phyloP scores from a whole-genome alignment of 2,329 filamentous ascomycete genomes.

The Alternaria infectoria region DNA sequence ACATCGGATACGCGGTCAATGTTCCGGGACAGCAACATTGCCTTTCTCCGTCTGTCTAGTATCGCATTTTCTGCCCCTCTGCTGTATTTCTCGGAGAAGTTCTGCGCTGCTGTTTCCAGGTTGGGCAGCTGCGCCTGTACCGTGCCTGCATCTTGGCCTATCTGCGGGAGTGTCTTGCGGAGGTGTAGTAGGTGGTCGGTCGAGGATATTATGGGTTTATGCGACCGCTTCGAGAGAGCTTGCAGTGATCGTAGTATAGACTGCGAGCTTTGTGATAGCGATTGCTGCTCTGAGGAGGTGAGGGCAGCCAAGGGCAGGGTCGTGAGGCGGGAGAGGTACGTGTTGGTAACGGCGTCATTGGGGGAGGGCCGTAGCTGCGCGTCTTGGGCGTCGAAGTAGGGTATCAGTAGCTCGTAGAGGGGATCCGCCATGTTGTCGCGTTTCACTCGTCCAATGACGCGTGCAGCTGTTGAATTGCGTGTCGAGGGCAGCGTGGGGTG shows the following conservation, averaged over 20 bases:
- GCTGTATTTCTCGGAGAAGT: conserved; percentile 83
- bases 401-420: conserved; percentile 74
- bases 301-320: conserved; percentile 78
- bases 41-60: conserved; percentile 76
- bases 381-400: conserved; percentile 61
- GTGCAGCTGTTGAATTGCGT: background rate
- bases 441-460: background rate
- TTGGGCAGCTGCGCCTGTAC: conserved; percentile 76
- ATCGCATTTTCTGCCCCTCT: conserved; percentile 69
- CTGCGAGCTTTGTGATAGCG: conserved; percentile 80
- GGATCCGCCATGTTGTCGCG: conserved; percentile 58
- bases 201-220: conserved; percentile 82
- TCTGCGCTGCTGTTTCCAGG: conserved; percentile 78
- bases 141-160: conserved; percentile 70
- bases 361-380: conserved; percentile 48
- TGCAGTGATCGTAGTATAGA: conserved; percentile 84
- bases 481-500: background rate
- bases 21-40: conserved; percentile 82
- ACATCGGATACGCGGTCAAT: conserved; percentile 89
- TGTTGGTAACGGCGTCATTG: conserved; percentile 61
- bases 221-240: conserved; percentile 84
- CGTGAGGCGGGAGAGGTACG: conserved; percentile 79
- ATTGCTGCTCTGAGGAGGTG: conserved; percentile 75
- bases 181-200: conserved; percentile 79
- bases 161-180: conserved; percentile 70